phyloP scores from a whole-genome alignment of 352 stramenopile genomes.

The Globisporangium nunn region DNA sequence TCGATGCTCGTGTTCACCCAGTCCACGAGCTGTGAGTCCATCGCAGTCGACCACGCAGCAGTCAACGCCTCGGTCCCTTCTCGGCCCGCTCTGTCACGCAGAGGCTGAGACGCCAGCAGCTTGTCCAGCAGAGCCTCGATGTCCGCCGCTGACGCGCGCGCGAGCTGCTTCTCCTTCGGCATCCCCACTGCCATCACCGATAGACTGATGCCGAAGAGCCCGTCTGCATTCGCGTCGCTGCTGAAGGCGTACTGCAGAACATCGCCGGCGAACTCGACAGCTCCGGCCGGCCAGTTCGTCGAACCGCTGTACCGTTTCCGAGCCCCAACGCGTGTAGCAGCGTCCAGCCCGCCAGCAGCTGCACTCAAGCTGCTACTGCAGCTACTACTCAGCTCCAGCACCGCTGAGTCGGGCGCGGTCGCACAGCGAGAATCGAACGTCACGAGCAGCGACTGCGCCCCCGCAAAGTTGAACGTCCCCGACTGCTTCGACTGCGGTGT shows the following conservation, averaged over 20 bases:
- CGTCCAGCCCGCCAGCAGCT: constrained; percentile 5
- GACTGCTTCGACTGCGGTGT: constrained; percentile 14
- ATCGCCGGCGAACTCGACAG: constrained; percentile 53
- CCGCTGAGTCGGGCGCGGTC: constrained; percentile 15
- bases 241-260: constrained; percentile 54
- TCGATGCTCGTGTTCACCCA: constrained; percentile 84
- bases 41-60: constrained; percentile 41
- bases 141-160: constrained; percentile 27
- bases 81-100: neutral
- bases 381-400: constrained; percentile 14
- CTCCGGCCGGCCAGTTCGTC: constrained; percentile 35
- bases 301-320: constrained; percentile 32
- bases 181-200: constrained; percentile 55
- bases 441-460: constrained; percentile 43
- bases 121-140: constrained; percentile 31
- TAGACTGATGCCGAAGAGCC: constrained; percentile 49
- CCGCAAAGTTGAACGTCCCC: constrained; percentile 42
- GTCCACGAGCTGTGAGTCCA: constrained; percentile 83
- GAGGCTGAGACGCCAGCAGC: constrained; percentile 13
- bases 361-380: constrained; percentile 8
- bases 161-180: constrained; percentile 55
- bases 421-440: constrained; percentile 65
- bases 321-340: constrained; percentile 7
- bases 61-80: neutral
- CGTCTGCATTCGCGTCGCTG: constrained; percentile 47